phyloP scores from a whole-genome alignment of 1,284 basidiomycete genomes.

The Cerrena zonata region DNA sequence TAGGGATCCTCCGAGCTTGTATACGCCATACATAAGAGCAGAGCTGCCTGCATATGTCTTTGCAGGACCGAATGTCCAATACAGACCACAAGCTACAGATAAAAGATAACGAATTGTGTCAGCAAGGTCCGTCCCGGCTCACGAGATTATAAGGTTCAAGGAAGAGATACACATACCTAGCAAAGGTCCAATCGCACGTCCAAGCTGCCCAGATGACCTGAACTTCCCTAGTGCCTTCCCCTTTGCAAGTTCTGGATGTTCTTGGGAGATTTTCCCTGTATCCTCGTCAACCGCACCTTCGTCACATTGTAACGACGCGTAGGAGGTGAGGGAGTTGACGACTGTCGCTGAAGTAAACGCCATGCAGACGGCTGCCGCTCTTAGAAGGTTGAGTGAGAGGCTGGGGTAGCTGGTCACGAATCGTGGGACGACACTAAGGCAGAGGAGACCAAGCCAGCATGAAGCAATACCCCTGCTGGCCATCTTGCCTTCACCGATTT shows the following conservation, averaged over 20 bases:
- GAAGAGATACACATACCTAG: constrained; percentile 48
- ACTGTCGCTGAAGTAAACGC: constrained; percentile 89
- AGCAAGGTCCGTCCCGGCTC: no score
- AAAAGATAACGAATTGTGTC: constrained; percentile 7
- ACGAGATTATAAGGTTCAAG: constrained; percentile 6
- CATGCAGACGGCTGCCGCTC: constrained; percentile 71
- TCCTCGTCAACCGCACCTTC: constrained; percentile 51
- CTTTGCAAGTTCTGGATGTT: constrained; percentile 67
- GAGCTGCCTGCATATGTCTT: constrained; percentile 68
- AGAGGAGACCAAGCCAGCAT: constrained; percentile 63
- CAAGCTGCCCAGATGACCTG: constrained; percentile 83
- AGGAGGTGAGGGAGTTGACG: constrained; percentile 81
- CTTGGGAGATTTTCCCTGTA: constrained; percentile 48
- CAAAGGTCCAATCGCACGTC: constrained; percentile 82
- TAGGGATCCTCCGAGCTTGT: constrained; percentile 12
- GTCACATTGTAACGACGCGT: constrained; percentile 82
- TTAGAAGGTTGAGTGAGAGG: constrained; percentile 57
- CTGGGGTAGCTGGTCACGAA: constrained; percentile 39
- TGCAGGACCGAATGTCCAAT: constrained; percentile 81
- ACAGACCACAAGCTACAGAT: constrained; percentile 68
- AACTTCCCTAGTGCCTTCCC: constrained; percentile 82
- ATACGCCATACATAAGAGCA: constrained; percentile 55
- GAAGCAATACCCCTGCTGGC: constrained; percentile 69
- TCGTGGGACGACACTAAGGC: constrained; percentile 65
- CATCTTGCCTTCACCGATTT: constrained; percentile 72